These are phyloP conservation scores for Yarrowia sp. DNA, from an alignment of 805 yeast species.

Conservation along the genomic window DNA sequence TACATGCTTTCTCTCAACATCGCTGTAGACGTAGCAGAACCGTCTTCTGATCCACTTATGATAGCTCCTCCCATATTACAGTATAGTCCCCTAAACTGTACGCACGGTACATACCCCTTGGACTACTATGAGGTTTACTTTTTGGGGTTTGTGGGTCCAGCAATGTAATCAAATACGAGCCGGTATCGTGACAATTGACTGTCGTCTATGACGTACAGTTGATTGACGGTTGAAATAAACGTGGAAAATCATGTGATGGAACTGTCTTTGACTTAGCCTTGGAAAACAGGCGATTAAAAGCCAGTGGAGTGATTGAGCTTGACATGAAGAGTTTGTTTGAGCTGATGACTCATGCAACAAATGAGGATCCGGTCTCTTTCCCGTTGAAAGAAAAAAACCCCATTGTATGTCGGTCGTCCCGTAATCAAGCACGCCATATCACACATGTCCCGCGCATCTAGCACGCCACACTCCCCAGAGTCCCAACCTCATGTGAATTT, in stretches of 20 bases:
- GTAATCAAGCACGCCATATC: constrained; percentile 7
- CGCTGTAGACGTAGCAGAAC: background rate
- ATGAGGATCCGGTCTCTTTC: too few relatives aligned
- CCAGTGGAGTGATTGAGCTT: constrained; percentile 1
- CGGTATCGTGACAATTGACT: too few relatives aligned
- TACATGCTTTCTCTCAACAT: background rate
- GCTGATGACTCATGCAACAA: background rate
- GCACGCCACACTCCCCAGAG: constrained; percentile 13
- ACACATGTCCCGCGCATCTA: constrained; percentile 6
- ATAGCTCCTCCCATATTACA: too few relatives aligned
- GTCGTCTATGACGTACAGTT: too few relatives aligned
- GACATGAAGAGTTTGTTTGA: background rate
- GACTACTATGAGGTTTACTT: background rate
- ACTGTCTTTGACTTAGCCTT: background rate
- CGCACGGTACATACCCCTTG: too few relatives aligned
- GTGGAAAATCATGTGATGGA: background rate
- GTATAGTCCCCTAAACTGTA: too few relatives aligned
- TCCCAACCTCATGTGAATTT: constrained; percentile 20
- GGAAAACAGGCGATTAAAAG: background rate
- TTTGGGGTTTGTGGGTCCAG: background rate
- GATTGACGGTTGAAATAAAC: background rate
- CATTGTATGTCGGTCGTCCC: background rate
- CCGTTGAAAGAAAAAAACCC: too few relatives aligned
- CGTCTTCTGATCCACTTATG: background rate
- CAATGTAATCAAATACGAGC: background rate